Percentiles rank a stretch among this genome's conserved stretches.
phyloP scores from a whole-genome alignment of 495 filamentous ascomycete genomes.

The Amorphotheca resinae region DNA sequence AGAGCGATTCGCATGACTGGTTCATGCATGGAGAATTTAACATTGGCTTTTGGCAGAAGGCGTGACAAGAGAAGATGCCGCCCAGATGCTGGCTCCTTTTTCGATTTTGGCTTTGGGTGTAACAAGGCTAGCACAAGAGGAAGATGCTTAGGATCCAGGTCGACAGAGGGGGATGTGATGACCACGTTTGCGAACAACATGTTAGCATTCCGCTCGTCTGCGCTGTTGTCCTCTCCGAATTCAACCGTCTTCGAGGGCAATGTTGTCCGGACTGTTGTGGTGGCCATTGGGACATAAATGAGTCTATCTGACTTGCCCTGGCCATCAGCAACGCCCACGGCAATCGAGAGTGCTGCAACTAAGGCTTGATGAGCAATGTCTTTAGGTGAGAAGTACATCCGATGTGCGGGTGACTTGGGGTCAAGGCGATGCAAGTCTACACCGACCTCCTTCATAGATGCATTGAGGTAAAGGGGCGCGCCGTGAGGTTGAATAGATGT shows the following conservation, averaged over 20 bases:
- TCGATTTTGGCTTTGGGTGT: slow-evolving; percentile 40
- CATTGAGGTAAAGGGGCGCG: slow-evolving; percentile 61
- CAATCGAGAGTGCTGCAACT: slow-evolving; percentile 81
- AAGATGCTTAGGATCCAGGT: slow-evolving; percentile 88
- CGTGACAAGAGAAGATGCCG: slow-evolving; percentile 51
- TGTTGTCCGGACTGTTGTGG: slow-evolving; percentile 88
- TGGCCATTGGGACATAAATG: slow-evolving; percentile 94
- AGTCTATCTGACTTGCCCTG: slow-evolving; percentile 73
- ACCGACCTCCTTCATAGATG: slow-evolving; percentile 91
- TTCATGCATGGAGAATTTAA: slow-evolving; percentile 94
- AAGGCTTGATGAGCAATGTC: slow-evolving; percentile 95
- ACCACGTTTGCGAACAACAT: slow-evolving; percentile 94
- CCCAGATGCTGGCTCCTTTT: slow-evolving; percentile 21
- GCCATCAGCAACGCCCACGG: slow-evolving; percentile 81
- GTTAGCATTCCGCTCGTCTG: slow-evolving; percentile 85
- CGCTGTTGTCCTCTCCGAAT: slow-evolving; percentile 57
- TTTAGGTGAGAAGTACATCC: slow-evolving; percentile 94
- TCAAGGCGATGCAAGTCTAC: slow-evolving; percentile 90
- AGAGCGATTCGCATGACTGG: slow-evolving; percentile 83
- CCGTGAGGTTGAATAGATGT: slow-evolving; percentile 50
- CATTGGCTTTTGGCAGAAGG: slow-evolving; percentile 82
- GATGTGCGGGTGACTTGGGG: slow-evolving; percentile 84
- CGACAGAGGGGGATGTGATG: slow-evolving; percentile 86
- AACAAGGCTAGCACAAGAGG: slow-evolving; percentile 72
- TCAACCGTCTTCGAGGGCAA: slow-evolving; percentile 89